Evolutionary conservation across 345 rosid species (phyloP), one percentile per base, ranked within the genome.

Genomic region (Chamaenerion angustifolium): DNA sequence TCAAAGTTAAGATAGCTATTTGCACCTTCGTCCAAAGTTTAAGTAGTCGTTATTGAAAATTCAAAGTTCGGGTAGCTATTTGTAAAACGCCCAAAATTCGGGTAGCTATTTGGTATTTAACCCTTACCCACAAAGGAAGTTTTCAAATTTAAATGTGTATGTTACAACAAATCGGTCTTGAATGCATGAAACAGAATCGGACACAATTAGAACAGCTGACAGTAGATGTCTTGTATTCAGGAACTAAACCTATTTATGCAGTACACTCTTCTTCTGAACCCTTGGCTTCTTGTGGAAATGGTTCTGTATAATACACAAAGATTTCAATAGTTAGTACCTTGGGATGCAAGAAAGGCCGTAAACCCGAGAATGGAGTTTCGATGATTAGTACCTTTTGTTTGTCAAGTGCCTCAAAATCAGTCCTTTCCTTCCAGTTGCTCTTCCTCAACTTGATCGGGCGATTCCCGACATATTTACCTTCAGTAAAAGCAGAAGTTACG

Each of bases 401-500:
- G 45, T 49, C 93, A 8, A 82, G 58, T 49, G 95, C 95, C 2
- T 77, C 85, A 49, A 51, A 52, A 49, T 92, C 96, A 41, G 74
- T 92, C 56, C 98, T 80, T 66, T 92, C 96, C 73, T 68, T 84
- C 98, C 98, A 92, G 62, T 83, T 92, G 77, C 98, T 92, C 75
- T 92, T 92, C 10, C 96, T 76, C 51, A 92, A 71, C 59, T 92
- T 92, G 49, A 92, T 87, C 0, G 96, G 98, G 41, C 98, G 73
- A 62, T 92, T 92, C 48, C 98, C 98, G 11, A 92, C 98, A 64
- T 92, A 92, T 63, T 92, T 92, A 43, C 98, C 98, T 92, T 76
- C 52, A 50, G 52, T 11, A 13, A 13, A 37, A 40, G 15, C 14
- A 37, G 10, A 2, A 13, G 16, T 19, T 10, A 43, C 15, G 13